These are phyloP conservation scores for Neonectria coccinea DNA, from an alignment of 2,329 filamentous ascomycete species.

Conservation along the genomic window DNA sequence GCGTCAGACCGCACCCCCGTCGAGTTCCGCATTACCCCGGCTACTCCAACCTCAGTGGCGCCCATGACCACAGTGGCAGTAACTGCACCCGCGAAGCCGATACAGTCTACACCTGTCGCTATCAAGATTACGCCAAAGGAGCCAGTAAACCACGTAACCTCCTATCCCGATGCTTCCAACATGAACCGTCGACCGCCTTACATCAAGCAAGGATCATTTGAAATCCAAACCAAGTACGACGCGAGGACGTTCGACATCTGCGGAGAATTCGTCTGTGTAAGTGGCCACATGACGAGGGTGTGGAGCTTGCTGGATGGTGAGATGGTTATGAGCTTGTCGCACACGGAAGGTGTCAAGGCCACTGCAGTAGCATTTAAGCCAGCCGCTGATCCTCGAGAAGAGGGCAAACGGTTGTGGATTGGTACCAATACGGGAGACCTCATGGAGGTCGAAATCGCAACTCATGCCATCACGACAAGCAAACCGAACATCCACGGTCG, in stretches of 20 bases:
- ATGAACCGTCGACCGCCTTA: slow-evolving; percentile 86
- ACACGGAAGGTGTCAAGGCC: slow-evolving; percentile 86
- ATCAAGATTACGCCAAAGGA: slow-evolving; percentile 51
- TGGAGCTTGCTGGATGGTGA: slow-evolving; percentile 90
- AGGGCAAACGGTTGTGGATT: slow-evolving; percentile 87
- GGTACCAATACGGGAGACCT: slow-evolving; percentile 91
- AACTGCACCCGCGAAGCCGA: slow-evolving; percentile 35
- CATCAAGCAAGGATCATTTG: slow-evolving; percentile 76
- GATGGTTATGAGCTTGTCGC: slow-evolving; percentile 80
- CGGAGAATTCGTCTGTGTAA: slow-evolving; percentile 87
- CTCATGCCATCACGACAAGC: slow-evolving; percentile 75
- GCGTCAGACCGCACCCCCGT: slow-evolving; percentile 41
- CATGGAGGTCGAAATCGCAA: slow-evolving; percentile 85
- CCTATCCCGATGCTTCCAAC: slow-evolving; percentile 86
- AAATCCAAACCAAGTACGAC: slow-evolving; percentile 88
- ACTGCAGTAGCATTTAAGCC: slow-evolving; percentile 89
- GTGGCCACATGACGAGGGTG: slow-evolving; percentile 85
- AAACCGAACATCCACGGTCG: slow-evolving; percentile 80
- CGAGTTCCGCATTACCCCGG: slow-evolving; percentile 41
- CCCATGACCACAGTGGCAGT: slow-evolving; percentile 17
- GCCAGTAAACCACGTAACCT: slow-evolving; percentile 63
- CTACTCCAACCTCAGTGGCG: slow-evolving; percentile 30
- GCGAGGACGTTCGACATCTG: slow-evolving; percentile 88
- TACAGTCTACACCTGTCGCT: slow-evolving; percentile 35
- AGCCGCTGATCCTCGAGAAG: slow-evolving; percentile 78